phyloP scores from a whole-genome alignment of 2,329 filamentous ascomycete species.

The Cladosporium sp. region DNA sequence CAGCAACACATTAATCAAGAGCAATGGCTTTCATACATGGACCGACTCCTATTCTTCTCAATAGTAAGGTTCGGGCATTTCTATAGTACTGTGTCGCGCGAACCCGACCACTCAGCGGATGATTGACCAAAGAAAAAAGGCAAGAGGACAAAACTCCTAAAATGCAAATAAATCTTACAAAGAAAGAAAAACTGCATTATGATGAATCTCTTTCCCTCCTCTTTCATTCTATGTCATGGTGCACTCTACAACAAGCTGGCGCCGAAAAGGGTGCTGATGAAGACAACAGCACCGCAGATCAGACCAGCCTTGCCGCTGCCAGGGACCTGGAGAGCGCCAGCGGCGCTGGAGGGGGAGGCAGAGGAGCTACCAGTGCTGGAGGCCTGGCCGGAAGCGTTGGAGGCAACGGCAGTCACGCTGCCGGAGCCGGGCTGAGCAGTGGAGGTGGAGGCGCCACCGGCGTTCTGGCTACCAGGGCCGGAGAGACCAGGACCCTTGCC shows the following conservation, averaged over 20 bases:
- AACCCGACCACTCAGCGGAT: too few relatives aligned
- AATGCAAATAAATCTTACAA: not conserved
- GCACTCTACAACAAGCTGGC: constrained; percentile 37
- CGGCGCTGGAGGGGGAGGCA: constrained; percentile 29
- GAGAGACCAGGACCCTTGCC: constrained; percentile 54
- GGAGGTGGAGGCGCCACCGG: constrained; percentile 47
- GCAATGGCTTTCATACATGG: too few relatives aligned
- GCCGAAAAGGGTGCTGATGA: constrained; percentile 52
- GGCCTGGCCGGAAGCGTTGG: constrained; percentile 20
- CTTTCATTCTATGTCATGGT: not conserved
- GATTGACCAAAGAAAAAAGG: not conserved
- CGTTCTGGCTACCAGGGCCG: constrained; percentile 53
- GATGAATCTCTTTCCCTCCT: not conserved
- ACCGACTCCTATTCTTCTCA: too few relatives aligned
- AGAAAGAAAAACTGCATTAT: not conserved
- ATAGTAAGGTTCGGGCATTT: too few relatives aligned
- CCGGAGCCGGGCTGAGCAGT: constrained; percentile 50
- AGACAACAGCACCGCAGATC: constrained; percentile 48
- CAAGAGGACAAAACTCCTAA: not conserved
- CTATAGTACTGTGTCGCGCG: too few relatives aligned
- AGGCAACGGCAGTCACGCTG: constrained; percentile 38
- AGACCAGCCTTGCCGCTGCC: constrained; percentile 49
- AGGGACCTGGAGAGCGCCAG: constrained; percentile 40
- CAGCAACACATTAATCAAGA: too few relatives aligned
- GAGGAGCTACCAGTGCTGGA: constrained; percentile 32